These are phyloP conservation scores for Magnaporthiopsis poae DNA, from an alignment of 2,329 filamentous ascomycete species.

Conservation along the genomic window DNA sequence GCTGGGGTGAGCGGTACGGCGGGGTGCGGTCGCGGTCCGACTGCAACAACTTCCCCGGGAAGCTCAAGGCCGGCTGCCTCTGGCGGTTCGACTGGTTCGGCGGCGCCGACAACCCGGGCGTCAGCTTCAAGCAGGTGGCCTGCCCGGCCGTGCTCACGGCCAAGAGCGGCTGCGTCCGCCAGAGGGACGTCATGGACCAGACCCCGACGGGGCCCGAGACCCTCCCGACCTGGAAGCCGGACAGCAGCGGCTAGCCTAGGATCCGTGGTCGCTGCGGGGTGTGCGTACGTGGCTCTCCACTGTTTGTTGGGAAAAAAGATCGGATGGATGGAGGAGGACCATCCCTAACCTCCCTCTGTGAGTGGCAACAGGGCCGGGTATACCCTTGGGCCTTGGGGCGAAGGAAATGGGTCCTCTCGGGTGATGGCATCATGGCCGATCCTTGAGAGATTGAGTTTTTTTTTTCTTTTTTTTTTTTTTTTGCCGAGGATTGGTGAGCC, in stretches of 20 bases:
- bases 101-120: conserved; percentile 46
- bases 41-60: conserved; percentile 42
- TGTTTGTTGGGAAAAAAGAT: not conserved
- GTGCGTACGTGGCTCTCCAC: no score
- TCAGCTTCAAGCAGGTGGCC: conserved; percentile 45
- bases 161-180: conserved; percentile 26
- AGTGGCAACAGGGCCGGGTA: no score
- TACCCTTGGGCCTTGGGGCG: no score
- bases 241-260: not conserved
- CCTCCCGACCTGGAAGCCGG: conserved; percentile 21
- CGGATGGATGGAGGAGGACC: no score
- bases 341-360: not conserved
- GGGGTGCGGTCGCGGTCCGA: conserved; percentile 41
- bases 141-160: conserved; percentile 41
- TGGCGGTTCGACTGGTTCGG: conserved; percentile 58
- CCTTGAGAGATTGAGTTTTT: no score
- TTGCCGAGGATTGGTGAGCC: no score
- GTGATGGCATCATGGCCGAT: no score
- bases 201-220: conserved; percentile 21
- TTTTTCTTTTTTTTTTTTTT: no score
- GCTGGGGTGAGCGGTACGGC: conserved; percentile 50
- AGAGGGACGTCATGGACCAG: conserved; percentile 25
- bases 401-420: no score
- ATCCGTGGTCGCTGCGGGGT: no score
- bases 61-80: conserved; percentile 41